Base-by-base conservation (phyloP, 2,329 filamentous ascomycete species). In the Ascomycota sp. region DNA sequence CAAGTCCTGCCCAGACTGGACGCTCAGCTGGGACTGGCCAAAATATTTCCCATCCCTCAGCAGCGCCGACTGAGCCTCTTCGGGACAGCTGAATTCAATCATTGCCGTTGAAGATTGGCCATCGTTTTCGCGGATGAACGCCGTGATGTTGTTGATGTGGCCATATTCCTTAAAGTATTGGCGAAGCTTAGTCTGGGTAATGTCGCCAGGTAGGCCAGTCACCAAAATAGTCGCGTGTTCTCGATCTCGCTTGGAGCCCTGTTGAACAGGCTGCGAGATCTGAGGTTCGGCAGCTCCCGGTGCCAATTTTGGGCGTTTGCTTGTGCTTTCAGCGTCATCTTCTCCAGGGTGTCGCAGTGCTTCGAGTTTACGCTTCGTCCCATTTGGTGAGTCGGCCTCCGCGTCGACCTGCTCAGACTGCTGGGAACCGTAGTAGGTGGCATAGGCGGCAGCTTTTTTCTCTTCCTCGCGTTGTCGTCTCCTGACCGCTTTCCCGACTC, bases 151-250 rank as follows among this genome's bases (percentile, higher is more conserved):
- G 42, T 82, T 80, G 45, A 94, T 77, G 25, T 72, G 74, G 9
- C 89, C 89, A 42, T 85, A 91, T 36, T 85, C 81, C 44, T 76
- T 75, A 56, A 98, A 95, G 48, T 92, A 95, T 47, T 92, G 79
- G 33, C 77, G 71, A 10, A 95, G 55, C 41, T 75, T 76, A 9
- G 69, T 74, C 43, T 81, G 71, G 1, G 72, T 72, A 1, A 73
- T 67, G 31, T 75, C 67, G 4, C 48, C 42, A 2, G 89, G 83
- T 17, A 98, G 54, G 40, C 83, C 78, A 30, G 68, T 73, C 4
- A 93, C 74, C 31, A 91, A 69, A 28, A 95, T 65, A 0, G 80
- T 85, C 1, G 82, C 76, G 49, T 95, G 78, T 46, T 98, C 89
- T 25, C 89, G 74, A 50, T 98, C 85, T 32, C 89, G 74, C 49